Base-by-base conservation (phyloP, 129 eudicot genomes). In the Erigeron canadensis region DNA sequence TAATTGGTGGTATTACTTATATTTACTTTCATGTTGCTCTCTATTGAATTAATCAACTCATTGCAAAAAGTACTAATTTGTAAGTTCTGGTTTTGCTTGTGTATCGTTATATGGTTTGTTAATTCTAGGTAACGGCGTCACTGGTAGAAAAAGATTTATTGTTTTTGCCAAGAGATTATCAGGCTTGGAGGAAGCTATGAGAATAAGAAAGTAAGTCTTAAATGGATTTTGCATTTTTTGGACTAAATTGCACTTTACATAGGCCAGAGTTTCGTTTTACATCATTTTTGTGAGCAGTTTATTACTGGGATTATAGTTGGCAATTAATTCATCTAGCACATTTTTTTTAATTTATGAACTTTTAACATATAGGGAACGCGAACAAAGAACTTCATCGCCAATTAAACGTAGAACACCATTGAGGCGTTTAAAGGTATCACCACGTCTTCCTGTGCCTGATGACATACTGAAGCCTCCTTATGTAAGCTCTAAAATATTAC, bases 391-490 rank as follows among this genome's bases (percentile, higher is more conserved):
- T 55, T 72, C 90, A 28, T 65, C 73, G 34, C 28, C 84, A 15
- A 9, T 77, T 16, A 87, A 55, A 75, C 84, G 87, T 66, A 80
- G 88, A 63, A 84, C 76, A 44, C 97, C 98, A 41, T 90, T 95
- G 56, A 87, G 86, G 83, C 97, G 96, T 71, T 88, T 89, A 78
- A 90, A 63, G 82, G 97, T 95, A 56, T 90, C 99, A 7, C 91
- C 86, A 38, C 81, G 81, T 75, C 99, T 90, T 83, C 91, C 86
- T 61, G 99, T 95, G 74, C 99, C 99, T 62, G 96, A 90, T 84
- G 81, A 95, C 78, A 95, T 95, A 71, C 94, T 12, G 65, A 86
- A 73, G 85, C 99, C 99, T 68, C 97, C 99, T 74, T 95, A 95
- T 70, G 90, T 86, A 23, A 79, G 89, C 73, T 56, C 91, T 48